A percentile compares a stretch with the other conserved stretches of the same genome.
Conservation (phyloP, 2,329 filamentous ascomycete species). For the Microdochium nivale region DNA sequence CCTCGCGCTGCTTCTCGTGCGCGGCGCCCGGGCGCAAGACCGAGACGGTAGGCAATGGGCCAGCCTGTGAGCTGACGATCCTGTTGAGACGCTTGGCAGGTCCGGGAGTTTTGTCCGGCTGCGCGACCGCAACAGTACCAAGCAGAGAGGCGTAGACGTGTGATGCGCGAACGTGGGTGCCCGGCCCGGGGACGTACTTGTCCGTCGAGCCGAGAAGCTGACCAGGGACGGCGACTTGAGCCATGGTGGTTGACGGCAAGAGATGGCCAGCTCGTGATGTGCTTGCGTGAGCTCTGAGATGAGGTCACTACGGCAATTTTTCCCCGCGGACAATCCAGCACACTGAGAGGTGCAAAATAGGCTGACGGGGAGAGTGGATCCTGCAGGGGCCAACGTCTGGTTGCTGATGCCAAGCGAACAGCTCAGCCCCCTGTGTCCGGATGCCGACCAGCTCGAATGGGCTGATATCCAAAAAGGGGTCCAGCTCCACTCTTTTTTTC, state of each 20-base stretch:
- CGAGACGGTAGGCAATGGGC: constrained; percentile 43
- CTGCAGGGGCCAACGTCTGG: neutral
- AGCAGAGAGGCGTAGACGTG: constrained; percentile 76
- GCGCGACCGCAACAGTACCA: constrained; percentile 54
- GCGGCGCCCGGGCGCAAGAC: constrained; percentile 34
- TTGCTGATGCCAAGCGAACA: no score
- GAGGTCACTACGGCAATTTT: neutral
- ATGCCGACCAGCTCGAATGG: neutral
- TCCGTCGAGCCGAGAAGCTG: constrained; percentile 63
- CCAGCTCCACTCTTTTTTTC: neutral
- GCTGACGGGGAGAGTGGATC: no score
- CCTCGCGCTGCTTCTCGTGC: constrained; percentile 47
- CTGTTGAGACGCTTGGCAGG: constrained; percentile 52
- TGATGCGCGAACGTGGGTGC: constrained; percentile 72
- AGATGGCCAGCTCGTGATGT: neutral
- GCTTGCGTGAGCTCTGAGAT: neutral
- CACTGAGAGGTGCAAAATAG: neutral
- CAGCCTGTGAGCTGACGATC: constrained; percentile 34
- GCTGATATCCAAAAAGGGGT: neutral
- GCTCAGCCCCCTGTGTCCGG: neutral
- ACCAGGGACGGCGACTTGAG: constrained; percentile 64
- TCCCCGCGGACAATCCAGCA: neutral
- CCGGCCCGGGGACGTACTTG: constrained; percentile 65
- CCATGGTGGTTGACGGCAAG: constrained; percentile 8
- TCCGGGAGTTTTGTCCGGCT: constrained; percentile 35